Conservation (phyloP, 768 basidiomycete species). For the Xerocomellus intermedius region DNA sequence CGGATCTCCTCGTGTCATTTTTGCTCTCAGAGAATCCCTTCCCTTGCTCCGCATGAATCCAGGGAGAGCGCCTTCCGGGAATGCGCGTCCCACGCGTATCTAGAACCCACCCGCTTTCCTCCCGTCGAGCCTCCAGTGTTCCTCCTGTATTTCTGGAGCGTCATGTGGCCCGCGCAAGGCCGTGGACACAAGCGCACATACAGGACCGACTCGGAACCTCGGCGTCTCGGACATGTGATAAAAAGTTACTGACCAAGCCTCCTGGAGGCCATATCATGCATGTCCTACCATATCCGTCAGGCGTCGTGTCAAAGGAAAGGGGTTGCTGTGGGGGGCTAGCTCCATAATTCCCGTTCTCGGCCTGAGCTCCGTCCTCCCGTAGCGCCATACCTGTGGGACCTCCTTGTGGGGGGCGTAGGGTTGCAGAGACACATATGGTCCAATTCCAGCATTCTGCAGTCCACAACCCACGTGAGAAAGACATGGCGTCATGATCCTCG, state of each 20-base stretch:
- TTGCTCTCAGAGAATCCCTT: constrained; percentile 18
- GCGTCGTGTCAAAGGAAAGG: constrained; percentile 15
- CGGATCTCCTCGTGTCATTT: constrained; percentile 9
- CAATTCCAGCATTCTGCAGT: neutral
- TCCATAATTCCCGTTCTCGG: constrained; percentile 19
- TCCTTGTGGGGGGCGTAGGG: constrained; percentile 20
- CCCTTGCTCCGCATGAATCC: constrained; percentile 11
- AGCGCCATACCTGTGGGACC: constrained; percentile 6
- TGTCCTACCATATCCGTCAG: constrained; percentile 15
- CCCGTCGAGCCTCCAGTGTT: neutral
- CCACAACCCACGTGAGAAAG: constrained; percentile 2
- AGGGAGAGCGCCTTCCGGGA: constrained; percentile 11
- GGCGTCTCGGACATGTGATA: constrained; percentile 9
- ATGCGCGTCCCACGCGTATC: constrained; percentile 3
- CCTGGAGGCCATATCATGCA: constrained; percentile 1
- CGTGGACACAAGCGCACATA: neutral
- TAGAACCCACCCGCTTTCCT: neutral
- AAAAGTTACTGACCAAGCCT: neutral
- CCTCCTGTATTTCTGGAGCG: neutral
- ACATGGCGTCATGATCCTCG: constrained; percentile 13
- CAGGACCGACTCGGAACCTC: neutral
- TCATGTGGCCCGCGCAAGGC: constrained; percentile 9
- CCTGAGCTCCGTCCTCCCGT: neutral
- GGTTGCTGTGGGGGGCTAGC: constrained; percentile 16
- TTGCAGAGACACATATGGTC: neutral